A percentile compares a stretch with the other conserved stretches of the same genome.
Evolutionary conservation across 2,329 filamentous ascomycete genomes (phyloP).

Genomic region (Cercospora berteroae): DNA sequence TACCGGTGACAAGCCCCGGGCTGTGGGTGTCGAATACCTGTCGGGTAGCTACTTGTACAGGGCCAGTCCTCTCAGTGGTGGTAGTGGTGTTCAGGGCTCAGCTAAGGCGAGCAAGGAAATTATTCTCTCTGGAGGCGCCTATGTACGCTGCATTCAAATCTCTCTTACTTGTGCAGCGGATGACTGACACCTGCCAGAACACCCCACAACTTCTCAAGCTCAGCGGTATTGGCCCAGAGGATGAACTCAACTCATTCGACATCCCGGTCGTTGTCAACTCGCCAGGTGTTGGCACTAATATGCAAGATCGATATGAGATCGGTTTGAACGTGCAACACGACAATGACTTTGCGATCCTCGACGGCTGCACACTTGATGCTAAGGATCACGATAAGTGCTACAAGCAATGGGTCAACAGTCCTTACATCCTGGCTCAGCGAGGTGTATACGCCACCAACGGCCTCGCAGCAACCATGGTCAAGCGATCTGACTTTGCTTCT

Average conservation of each 20-base stretch:
- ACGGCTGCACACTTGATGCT: slow-evolving; percentile 42
- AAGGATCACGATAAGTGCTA: slow-evolving; percentile 43
- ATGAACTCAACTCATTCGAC: slow-evolving; percentile 52
- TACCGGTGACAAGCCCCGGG: slow-evolving; percentile 48
- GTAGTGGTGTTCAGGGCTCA: slow-evolving; percentile 40
- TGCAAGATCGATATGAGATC: slow-evolving; percentile 61
- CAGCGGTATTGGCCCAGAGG: slow-evolving; percentile 59
- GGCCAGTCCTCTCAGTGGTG: slow-evolving; percentile 39
- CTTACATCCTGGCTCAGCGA: slow-evolving; percentile 36
- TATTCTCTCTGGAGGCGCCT: slow-evolving; percentile 55
- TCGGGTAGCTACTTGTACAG: slow-evolving; percentile 42
- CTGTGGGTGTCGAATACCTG: slow-evolving; percentile 46
- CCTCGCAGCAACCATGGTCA: slow-evolving; percentile 51
- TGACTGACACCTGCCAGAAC: slow-evolving; percentile 39
- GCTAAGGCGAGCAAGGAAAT: slow-evolving; percentile 48
- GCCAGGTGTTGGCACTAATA: slow-evolving; percentile 62
- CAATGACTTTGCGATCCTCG: slow-evolving; percentile 39
- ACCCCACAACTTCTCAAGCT: slow-evolving; percentile 65
- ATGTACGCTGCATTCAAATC: slow-evolving; percentile 28
- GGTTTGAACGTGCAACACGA: slow-evolving; percentile 50
- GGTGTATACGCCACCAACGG: slow-evolving; percentile 53
- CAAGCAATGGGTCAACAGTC: slow-evolving; percentile 44
- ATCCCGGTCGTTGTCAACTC: slow-evolving; percentile 57
- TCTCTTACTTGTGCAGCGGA: not conserved
- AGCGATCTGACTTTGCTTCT: slow-evolving; percentile 40